Percentiles rank a stretch among this genome's conserved stretches.
Conservation (phyloP, 129 eudicot genomes). For the Erigeron canadensis region DNA sequence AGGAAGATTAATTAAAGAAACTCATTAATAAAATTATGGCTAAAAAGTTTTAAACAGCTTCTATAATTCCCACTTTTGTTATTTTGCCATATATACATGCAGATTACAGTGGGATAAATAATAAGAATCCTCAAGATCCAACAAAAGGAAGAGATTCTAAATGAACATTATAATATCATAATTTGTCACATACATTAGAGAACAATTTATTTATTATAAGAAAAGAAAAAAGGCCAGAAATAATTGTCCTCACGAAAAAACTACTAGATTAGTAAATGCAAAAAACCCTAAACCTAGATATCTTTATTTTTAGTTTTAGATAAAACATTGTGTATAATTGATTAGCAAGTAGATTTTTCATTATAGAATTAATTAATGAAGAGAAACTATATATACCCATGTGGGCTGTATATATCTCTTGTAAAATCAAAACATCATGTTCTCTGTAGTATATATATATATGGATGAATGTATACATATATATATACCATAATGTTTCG, state of each 20-base stretch:
- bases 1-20: not conserved
- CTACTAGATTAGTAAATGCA: constrained; percentile 1
- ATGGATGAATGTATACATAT: not conserved
- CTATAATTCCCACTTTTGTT: not conserved
- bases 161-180: not conserved
- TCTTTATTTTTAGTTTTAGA: not conserved
- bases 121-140: constrained; percentile 14
- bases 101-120: constrained; percentile 12
- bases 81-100: constrained; percentile 5
- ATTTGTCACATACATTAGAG: not conserved
- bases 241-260: not conserved
- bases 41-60: not conserved
- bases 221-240: not conserved
- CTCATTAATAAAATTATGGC: too few species aligned
- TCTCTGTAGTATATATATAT: not conserved
- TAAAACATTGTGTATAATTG: constrained; percentile 11
- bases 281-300: constrained; percentile 44
- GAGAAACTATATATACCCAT: not conserved
- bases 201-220: too few species aligned
- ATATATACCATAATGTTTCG: constrained; percentile 71
- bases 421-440: not conserved
- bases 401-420: constrained; percentile 1
- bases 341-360: constrained; percentile 23
- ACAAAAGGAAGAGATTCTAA: not conserved
- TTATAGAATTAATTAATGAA: not conserved